Evolutionary conservation across 805 yeast species (phyloP), one percentile per base, ranked within the genome.

Genomic region (Jamesozyma hellenica): DNA sequence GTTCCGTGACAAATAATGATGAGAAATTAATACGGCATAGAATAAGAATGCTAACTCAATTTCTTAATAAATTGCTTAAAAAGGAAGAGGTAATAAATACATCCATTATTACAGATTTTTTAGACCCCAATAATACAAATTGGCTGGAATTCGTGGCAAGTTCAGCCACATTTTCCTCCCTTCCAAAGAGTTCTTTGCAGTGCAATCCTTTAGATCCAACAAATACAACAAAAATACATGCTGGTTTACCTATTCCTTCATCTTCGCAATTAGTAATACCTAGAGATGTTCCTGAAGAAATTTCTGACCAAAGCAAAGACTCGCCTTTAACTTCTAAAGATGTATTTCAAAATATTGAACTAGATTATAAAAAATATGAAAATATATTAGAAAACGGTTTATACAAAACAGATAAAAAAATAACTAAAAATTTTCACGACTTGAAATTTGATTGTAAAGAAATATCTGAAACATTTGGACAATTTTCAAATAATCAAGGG

Each of bases 201-300:
- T 56, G 63, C 21, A 58, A 61, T 28, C 65, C 65, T 9, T 35
- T 52, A 32, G 63, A 61, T 46, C 63, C 65, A 12, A 52, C 62
- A 1, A 58, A 55, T 38, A 59, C 64, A 2, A 55, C 62, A 1
- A 45, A 55, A 41, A 51, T 57, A n/a, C 60, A 60, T 42, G 53
- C 56, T 12, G 53, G 49, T 12, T 42, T 61, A 36, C 64, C 65
- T 8, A 46, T 56, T 10, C 59, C 62, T 2, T 47, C 54, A 8
- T 41, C 60, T 4, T 40, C 56, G 1, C 58, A 54, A 31, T 34
- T 50, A 3, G 25, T 47, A n/a, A 15, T 49, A 28, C 43, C 47
- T 12, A 53, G 50, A 28, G 56, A 50, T 8, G 25, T 12, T 12
- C n/a, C 8, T 12, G 28, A 37, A 9, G 18, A 19, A 19, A 49